A percentile compares a stretch with the other conserved stretches of the same genome.
phyloP scores from a whole-genome alignment of 192 early-diverging fungal species.

The Umbelopsis vinacea region DNA sequence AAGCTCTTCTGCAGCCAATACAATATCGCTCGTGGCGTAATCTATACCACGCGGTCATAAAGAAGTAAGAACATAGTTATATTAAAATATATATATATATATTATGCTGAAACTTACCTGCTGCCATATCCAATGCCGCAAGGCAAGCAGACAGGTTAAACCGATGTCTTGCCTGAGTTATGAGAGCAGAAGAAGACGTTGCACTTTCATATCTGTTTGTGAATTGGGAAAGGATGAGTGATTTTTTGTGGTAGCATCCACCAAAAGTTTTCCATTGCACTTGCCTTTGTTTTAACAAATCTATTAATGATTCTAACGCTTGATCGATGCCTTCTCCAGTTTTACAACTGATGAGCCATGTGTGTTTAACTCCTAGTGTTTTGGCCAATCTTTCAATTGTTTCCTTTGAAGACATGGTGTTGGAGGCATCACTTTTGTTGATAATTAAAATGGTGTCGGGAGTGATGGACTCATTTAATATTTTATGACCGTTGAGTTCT shows the following conservation, averaged over 20 bases:
- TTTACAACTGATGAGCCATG: slow-evolving; percentile 54
- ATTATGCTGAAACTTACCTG: slow-evolving; percentile 35
- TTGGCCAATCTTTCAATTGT: neutral
- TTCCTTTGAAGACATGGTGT: neutral
- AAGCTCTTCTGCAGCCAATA: slow-evolving; percentile 77
- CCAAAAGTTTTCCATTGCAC: neutral
- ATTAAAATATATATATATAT: neutral
- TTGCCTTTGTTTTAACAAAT: slow-evolving; percentile 49
- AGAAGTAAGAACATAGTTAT: neutral
- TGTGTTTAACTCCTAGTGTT: slow-evolving; percentile 27
- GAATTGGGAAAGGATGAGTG: neutral
- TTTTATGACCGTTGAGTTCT: slow-evolving; percentile 30
- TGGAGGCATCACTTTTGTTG: slow-evolving; percentile 64
- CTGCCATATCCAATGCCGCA: slow-evolving; percentile 48
- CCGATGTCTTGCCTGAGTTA: slow-evolving; percentile 74
- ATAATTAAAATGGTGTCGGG: slow-evolving; percentile 64
- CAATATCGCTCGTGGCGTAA: slow-evolving; percentile 52
- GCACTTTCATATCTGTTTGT: slow-evolving; percentile 28
- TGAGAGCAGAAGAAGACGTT: slow-evolving; percentile 44
- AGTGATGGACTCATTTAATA: slow-evolving; percentile 46
- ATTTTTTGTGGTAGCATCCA: neutral
- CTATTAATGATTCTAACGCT: slow-evolving; percentile 47
- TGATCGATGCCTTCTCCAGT: slow-evolving; percentile 54
- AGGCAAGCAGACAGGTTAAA: slow-evolving; percentile 63
- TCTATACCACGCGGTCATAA: neutral